Evolutionary conservation across 352 stramenopile species (phyloP).

Genomic region (Thalassiosira hispida): DNA sequence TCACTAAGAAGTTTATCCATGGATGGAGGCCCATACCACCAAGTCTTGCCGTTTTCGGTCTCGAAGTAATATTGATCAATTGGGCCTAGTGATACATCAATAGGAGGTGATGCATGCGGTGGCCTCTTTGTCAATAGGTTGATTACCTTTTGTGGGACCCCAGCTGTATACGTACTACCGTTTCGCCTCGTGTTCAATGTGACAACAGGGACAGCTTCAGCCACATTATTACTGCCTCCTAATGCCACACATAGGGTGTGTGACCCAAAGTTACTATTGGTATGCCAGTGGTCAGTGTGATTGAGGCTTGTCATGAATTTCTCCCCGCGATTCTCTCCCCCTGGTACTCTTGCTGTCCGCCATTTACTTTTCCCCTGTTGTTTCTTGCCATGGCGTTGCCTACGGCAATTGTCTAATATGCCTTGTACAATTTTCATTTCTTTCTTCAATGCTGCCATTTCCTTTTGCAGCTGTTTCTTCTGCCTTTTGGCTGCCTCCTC

Average conservation of each 20-base stretch:
- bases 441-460: background rate
- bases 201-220: too few species aligned
- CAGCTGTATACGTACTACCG: slow-evolving; percentile 11
- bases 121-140: background rate
- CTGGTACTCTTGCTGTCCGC: background rate
- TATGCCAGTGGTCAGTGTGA: too few species aligned
- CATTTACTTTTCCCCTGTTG: background rate
- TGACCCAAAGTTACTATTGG: too few species aligned
- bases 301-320: too few species aligned
- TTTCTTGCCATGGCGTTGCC: background rate
- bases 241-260: too few species aligned
- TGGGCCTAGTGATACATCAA: slow-evolving; percentile 9
- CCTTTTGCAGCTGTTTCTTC: background rate
- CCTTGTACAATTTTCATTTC: background rate
- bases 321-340: too few species aligned
- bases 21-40: slow-evolving; percentile 1
- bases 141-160: background rate
- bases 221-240: too few species aligned
- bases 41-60: slow-evolving; percentile 1
- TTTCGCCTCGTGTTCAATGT: background rate
- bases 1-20: background rate
- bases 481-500: background rate
- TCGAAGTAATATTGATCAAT: slow-evolving; percentile 2
- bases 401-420: background rate
- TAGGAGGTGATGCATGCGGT: slow-evolving; percentile 1